phyloP scores from a whole-genome alignment of 805 yeast genomes.

The Wickerhamiella sorbophila region DNA sequence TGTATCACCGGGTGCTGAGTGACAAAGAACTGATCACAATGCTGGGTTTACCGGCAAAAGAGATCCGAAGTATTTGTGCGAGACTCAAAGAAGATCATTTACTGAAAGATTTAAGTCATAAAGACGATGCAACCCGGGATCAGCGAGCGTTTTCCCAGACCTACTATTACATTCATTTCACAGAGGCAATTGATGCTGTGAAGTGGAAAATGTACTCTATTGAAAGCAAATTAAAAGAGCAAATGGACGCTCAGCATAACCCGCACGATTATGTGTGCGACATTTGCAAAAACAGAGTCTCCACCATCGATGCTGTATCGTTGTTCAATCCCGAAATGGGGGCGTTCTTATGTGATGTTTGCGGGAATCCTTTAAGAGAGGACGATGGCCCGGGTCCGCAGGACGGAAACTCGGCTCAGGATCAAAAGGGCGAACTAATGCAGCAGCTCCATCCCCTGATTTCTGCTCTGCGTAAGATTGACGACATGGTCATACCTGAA shows the following conservation, averaged over 20 bases:
- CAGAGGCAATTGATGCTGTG: constrained; percentile 88
- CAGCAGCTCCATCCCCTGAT: constrained; percentile 79
- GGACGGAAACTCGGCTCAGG: constrained; percentile 53
- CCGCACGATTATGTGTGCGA: constrained; percentile 94
- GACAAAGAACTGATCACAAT: constrained; percentile 82
- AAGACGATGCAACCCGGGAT: constrained; percentile 41
- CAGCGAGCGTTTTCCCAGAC: constrained; percentile 61
- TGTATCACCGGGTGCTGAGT: constrained; percentile 76
- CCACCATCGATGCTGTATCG: constrained; percentile 79
- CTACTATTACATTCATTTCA: constrained; percentile 73
- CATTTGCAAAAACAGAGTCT: constrained; percentile 62
- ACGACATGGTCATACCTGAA: constrained; percentile 66
- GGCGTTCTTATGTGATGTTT: constrained; percentile 71
- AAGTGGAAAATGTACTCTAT: constrained; percentile 92
- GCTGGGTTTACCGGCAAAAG: constrained; percentile 74
- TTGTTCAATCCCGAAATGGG: constrained; percentile 65
- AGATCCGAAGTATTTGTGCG: constrained; percentile 68
- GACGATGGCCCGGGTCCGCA: constrained; percentile 81
- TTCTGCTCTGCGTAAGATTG: constrained; percentile 65
- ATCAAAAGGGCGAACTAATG: constrained; percentile 72
- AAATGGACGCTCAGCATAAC: constrained; percentile 68
- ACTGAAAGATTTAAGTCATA: constrained; percentile 27
- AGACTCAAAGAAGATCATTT: constrained; percentile 73
- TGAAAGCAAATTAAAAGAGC: constrained; percentile 64
- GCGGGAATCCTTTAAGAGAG: constrained; percentile 64